Conservation (phyloP, 352 stramenopile species). For the Phytophthora cryptogea region DNA sequence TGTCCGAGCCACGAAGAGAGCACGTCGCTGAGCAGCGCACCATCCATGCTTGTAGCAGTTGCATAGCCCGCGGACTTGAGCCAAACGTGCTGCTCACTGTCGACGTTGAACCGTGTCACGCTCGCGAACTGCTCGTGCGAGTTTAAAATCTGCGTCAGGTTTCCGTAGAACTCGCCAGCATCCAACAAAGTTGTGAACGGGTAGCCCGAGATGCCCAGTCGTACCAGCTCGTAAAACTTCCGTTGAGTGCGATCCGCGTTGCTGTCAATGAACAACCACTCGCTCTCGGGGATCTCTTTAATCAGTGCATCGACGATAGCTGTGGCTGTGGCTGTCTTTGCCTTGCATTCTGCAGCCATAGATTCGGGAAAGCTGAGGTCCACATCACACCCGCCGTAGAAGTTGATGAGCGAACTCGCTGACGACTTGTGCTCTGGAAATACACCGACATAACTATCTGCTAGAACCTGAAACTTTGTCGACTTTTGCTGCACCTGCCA, state of each 20-base stretch:
- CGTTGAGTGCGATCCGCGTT: slow-evolving; percentile 52
- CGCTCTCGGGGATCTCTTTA: slow-evolving; percentile 25
- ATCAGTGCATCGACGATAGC: slow-evolving; percentile 42
- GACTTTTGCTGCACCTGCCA: slow-evolving; percentile 52
- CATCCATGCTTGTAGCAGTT: slow-evolving; percentile 16
- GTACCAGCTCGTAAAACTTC: slow-evolving; percentile 51
- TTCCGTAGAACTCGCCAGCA: slow-evolving; percentile 41
- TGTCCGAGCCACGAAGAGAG: slow-evolving; percentile 22
- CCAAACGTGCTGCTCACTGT: slow-evolving; percentile 35
- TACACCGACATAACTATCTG: slow-evolving; percentile 59
- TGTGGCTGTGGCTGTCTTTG: slow-evolving; percentile 25
- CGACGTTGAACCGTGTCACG: slow-evolving; percentile 31
- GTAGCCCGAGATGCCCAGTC: slow-evolving; percentile 43
- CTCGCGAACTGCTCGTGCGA: slow-evolving; percentile 33
- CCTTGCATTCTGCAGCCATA: slow-evolving; percentile 35
- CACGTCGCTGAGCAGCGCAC: slow-evolving; percentile 22
- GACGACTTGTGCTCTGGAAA: slow-evolving; percentile 36
- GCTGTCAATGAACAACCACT: slow-evolving; percentile 60
- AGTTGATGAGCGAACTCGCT: slow-evolving; percentile 46
- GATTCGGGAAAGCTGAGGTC: slow-evolving; percentile 30
- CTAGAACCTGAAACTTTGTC: slow-evolving; percentile 47
- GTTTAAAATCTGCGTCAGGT: slow-evolving; percentile 44
- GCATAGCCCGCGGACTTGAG: slow-evolving; percentile 15
- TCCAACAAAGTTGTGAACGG: slow-evolving; percentile 46
- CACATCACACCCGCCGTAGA: slow-evolving; percentile 47